Evolutionary conservation across 306 rosid genomes (phyloP), one percentile per base, ranked within the genome.

Genomic region (Cajanus cajan): DNA sequence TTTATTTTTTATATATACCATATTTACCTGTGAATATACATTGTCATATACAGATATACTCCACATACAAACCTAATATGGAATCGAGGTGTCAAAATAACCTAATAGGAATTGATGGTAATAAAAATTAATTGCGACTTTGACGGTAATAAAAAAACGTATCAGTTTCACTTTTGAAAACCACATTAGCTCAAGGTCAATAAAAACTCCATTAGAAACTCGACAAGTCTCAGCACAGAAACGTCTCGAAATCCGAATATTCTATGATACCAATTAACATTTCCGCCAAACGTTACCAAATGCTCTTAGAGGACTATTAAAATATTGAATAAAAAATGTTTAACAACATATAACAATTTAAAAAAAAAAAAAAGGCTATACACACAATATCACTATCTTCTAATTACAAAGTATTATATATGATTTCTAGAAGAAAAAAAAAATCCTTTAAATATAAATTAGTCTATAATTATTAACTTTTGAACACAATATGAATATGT

Each of bases 171-270:
- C 7, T 24, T 4, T 57, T 0, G 65, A 25, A 57, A 57, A 12
- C 24, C 66, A 28, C 19, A 6, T 10, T 25, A 58, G 37, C 37
- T 28, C 16, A 37, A 4, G n/a, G 2, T 64, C 24, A 37, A 64
- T 9, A 16, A 64, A 16, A 0, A 65, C 37, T 18, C 50, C 15
- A 16, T 34, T 65, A 0, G 33, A 41, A 67, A 22, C 37, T 48
- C 37, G 55, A 65, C 81, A 50, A 21, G 43, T 64, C 48, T 33
- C 11, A 13, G 13, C 43, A 68, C 45, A 61, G 14, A 57, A 50
- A 59, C 24, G 45, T 21, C 22, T 52, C 24, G 18, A 74, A 43
- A 25, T 44, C 4, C 34, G 80, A 13, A 73, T 80, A 74, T 74
- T 57, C 80, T 6, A 16, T 24, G 16, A 21, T 45, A 9, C 47